Percentiles rank a stretch among this genome's conserved stretches.
Evolutionary conservation across 2,329 filamentous ascomycete species (phyloP).

Genomic region (Calonectria pauciramosa): DNA sequence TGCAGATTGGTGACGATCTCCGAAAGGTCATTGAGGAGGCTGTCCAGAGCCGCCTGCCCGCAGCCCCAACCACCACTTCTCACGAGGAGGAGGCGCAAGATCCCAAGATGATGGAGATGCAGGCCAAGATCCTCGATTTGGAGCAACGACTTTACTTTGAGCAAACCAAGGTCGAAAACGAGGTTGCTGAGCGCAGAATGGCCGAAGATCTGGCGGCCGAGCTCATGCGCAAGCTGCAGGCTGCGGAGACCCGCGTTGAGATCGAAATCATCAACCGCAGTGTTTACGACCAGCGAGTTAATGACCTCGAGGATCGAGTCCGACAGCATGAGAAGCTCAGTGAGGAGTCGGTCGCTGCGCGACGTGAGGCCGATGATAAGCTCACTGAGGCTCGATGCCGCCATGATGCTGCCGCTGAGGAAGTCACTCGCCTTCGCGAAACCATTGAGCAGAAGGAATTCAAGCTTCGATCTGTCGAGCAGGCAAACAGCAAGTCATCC

Average conservation of each 20-base stretch:
- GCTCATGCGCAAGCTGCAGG: slow-evolving; percentile 66
- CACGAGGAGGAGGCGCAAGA: slow-evolving; percentile 66
- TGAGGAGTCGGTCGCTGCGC: slow-evolving; percentile 73
- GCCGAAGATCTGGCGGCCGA: slow-evolving; percentile 69
- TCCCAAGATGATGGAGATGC: slow-evolving; percentile 69
- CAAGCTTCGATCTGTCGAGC: slow-evolving; percentile 72
- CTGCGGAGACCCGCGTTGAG: slow-evolving; percentile 71
- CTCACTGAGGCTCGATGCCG: slow-evolving; percentile 80
- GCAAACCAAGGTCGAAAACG: slow-evolving; percentile 63
- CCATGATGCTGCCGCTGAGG: slow-evolving; percentile 78
- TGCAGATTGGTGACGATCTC: slow-evolving; percentile 63
- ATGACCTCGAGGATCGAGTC: slow-evolving; percentile 78
- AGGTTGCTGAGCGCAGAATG: slow-evolving; percentile 61
- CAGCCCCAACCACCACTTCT: slow-evolving; percentile 63
- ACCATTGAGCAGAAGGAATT: slow-evolving; percentile 78
- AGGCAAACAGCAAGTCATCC: slow-evolving; percentile 65
- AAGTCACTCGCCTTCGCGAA: slow-evolving; percentile 77
- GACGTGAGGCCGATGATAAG: slow-evolving; percentile 79
- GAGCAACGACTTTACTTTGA: slow-evolving; percentile 68
- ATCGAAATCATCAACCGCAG: slow-evolving; percentile 73
- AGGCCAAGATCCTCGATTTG: slow-evolving; percentile 70
- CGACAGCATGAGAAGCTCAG: slow-evolving; percentile 73
- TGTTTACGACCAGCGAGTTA: slow-evolving; percentile 71
- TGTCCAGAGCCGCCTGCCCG: slow-evolving; percentile 69
- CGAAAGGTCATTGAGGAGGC: slow-evolving; percentile 74